Percentiles rank a stretch among this genome's conserved stretches.
Conservation (phyloP, 306 rosid species). For the Ormosia semicastrata region DNA sequence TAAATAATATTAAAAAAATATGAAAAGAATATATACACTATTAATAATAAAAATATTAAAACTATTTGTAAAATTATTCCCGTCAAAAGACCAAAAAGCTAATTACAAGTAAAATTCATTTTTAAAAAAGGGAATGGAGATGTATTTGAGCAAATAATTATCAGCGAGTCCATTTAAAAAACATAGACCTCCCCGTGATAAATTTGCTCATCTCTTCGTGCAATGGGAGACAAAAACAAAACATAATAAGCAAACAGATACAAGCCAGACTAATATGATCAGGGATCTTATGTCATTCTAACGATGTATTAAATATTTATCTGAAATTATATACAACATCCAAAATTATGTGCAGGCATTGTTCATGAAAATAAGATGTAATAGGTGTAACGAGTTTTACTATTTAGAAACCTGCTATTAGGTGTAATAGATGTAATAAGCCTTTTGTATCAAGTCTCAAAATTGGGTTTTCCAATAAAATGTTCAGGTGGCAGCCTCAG, state of each 20-base stretch:
- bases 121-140: too few relatives aligned
- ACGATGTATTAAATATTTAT: not conserved
- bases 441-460: constrained; percentile 30
- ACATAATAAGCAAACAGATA: not conserved
- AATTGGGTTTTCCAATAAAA: constrained; percentile 12
- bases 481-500: constrained; percentile 37
- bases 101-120: too few relatives aligned
- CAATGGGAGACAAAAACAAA: not conserved
- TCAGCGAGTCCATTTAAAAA: too few relatives aligned
- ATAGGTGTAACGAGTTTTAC: not conserved
- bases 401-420: not conserved
- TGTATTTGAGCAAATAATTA: too few relatives aligned
- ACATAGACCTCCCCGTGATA: not conserved
- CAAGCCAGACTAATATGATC: not conserved
- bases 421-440: constrained; percentile 12
- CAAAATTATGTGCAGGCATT: constrained; percentile 27
- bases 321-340: constrained; percentile 40
- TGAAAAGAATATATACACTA: too few relatives aligned
- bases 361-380: not conserved
- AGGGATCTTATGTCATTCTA: not conserved
- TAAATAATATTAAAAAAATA: too few relatives aligned
- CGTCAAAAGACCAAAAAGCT: too few relatives aligned
- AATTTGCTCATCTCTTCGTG: not conserved
- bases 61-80: too few relatives aligned
- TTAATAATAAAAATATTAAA: too few relatives aligned